These are phyloP conservation scores for Dactylonectria macrodidyma DNA, from an alignment of 2,329 filamentous ascomycete species.

Conservation along the genomic window DNA sequence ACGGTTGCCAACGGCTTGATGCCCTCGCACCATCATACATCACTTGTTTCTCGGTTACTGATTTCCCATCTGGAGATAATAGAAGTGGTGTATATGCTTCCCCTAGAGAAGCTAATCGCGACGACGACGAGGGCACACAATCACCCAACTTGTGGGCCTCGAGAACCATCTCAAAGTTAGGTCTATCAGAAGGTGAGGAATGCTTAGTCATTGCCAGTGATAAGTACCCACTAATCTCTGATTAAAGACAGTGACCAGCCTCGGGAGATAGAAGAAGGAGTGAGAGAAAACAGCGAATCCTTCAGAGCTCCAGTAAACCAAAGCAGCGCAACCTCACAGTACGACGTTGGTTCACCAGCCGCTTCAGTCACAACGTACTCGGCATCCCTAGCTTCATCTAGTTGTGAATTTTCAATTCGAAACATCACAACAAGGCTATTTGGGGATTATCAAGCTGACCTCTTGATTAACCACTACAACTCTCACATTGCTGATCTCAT, in stretches of 20 bases:
- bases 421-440: conserved; percentile 9
- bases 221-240: not conserved
- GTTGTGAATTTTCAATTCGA: not conserved
- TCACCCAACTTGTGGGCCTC: not conserved
- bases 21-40: not conserved
- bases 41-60: not conserved
- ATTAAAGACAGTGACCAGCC: not conserved
- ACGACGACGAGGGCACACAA: not conserved
- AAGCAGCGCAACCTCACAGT: not conserved
- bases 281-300: not conserved
- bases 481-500: conserved; percentile 31
- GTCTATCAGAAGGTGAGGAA: conserved; percentile 1
- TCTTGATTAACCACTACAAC: conserved; percentile 32
- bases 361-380: not conserved
- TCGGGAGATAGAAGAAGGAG: not conserved
- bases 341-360: not conserved
- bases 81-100: not conserved
- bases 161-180: not conserved
- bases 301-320: not conserved
- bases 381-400: not conserved
- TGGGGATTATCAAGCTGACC: conserved; percentile 15
- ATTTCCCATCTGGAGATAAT: not conserved
- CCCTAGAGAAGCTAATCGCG: not conserved
- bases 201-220: not conserved
- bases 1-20: not conserved